Conservation (phyloP, 2,329 filamentous ascomycete genomes). For the Ophiostoma sp. region DNA sequence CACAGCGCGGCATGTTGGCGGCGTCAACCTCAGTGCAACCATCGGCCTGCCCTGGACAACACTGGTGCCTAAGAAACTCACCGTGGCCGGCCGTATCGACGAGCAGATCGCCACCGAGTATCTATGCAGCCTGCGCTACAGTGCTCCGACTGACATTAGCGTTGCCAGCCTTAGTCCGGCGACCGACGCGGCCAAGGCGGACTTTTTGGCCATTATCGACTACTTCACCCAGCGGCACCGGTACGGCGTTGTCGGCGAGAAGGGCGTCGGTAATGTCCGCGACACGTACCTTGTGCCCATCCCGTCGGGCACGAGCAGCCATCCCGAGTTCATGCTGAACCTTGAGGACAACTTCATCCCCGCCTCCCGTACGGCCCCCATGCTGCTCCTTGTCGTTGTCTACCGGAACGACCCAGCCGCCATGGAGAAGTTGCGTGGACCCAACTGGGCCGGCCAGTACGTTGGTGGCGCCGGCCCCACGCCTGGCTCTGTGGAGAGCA, state of each 20-base stretch:
- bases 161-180: slow-evolving; percentile 72
- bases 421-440: slow-evolving; percentile 41
- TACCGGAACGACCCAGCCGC: slow-evolving; percentile 62
- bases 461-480: background rate
- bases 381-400: slow-evolving; percentile 82
- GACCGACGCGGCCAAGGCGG: slow-evolving; percentile 58
- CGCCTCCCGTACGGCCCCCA: slow-evolving; percentile 67
- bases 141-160: slow-evolving; percentile 77
- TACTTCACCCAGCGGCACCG: slow-evolving; percentile 82
- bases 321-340: slow-evolving; percentile 85
- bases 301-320: slow-evolving; percentile 65
- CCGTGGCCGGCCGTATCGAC: slow-evolving; percentile 77
- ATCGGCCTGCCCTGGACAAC: slow-evolving; percentile 62
- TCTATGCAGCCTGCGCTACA: slow-evolving; percentile 81
- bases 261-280: slow-evolving; percentile 71
- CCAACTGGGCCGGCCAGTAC: slow-evolving; percentile 37
- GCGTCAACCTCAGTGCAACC: slow-evolving; percentile 71
- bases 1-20: slow-evolving; percentile 79
- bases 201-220: slow-evolving; percentile 76
- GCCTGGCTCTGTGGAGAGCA: slow-evolving; percentile 8
- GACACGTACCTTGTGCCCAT: slow-evolving; percentile 92
- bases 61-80: slow-evolving; percentile 69
- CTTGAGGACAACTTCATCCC: slow-evolving; percentile 83
- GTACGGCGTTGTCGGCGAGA: slow-evolving; percentile 85
- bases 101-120: slow-evolving; percentile 86